Evolutionary conservation across 75 land plant genomes (phyloP).

Genomic region (Pinus taeda): DNA sequence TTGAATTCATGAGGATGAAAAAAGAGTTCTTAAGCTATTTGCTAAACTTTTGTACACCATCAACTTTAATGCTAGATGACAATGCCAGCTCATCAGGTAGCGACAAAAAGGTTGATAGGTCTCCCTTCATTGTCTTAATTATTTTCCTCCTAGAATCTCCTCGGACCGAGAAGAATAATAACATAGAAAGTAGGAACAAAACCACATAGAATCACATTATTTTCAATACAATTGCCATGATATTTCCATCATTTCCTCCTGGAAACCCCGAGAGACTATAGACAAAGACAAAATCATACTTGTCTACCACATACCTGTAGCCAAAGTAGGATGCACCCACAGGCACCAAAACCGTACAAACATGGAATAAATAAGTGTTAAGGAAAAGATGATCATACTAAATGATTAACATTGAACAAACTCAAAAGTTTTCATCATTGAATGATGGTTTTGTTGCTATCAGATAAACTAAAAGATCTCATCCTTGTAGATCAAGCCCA

Average conservation of each 20-base stretch:
- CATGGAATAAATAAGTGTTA: slow-evolving; percentile 73
- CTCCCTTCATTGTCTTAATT: too few species aligned
- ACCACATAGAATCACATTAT: slow-evolving; percentile 76
- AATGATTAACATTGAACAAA: slow-evolving; percentile 91
- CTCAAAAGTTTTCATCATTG: slow-evolving; percentile 69
- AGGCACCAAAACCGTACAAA: slow-evolving; percentile 79
- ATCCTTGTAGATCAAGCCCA: slow-evolving; percentile 47
- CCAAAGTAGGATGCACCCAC: slow-evolving; percentile 87
- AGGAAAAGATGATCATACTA: slow-evolving; percentile 83
- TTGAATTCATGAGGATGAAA: too few species aligned
- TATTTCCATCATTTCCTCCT: slow-evolving; percentile 82
- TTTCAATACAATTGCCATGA: slow-evolving; percentile 77
- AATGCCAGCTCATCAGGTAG: too few species aligned
- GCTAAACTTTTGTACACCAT: too few species aligned
- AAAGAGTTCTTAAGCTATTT: too few species aligned
- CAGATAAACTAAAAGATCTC: slow-evolving; percentile 65
- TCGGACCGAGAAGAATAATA: slow-evolving; percentile 72
- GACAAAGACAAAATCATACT: slow-evolving; percentile 83
- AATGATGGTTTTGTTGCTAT: slow-evolving; percentile 44
- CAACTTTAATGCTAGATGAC: too few species aligned
- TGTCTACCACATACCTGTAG: slow-evolving; percentile 86
- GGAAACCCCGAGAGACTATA: slow-evolving; percentile 77
- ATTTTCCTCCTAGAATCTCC: slow-evolving; percentile 75
- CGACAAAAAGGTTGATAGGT: too few species aligned
- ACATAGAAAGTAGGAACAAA: slow-evolving; percentile 74